phyloP scores from a whole-genome alignment of 1,284 basidiomycete species.

The Cryptococcus sp. region DNA sequence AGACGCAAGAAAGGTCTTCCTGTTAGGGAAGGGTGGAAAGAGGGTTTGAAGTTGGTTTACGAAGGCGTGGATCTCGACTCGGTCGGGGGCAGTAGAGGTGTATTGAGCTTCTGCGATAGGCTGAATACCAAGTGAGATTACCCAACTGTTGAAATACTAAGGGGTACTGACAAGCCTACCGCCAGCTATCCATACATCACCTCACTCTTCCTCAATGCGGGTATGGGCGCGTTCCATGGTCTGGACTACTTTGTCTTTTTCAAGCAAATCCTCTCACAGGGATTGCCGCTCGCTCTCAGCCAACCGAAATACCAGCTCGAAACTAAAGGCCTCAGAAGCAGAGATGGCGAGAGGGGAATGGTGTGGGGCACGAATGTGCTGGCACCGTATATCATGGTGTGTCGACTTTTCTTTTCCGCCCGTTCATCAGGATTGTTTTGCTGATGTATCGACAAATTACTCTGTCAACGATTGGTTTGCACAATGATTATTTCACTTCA shows the following conservation, averaged over 20 bases:
- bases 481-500: no score
- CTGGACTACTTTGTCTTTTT: slow-evolving; percentile 61
- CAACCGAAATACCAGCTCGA: slow-evolving; percentile 67
- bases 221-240: slow-evolving; percentile 64
- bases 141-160: neutral
- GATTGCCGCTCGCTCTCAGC: slow-evolving; percentile 58
- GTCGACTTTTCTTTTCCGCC: no score
- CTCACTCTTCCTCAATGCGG: slow-evolving; percentile 80
- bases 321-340: slow-evolving; percentile 62
- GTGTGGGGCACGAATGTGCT: slow-evolving; percentile 86
- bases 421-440: neutral
- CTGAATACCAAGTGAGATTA: slow-evolving; percentile 54
- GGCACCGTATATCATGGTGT: slow-evolving; percentile 75
- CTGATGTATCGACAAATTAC: neutral
- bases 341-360: slow-evolving; percentile 70
- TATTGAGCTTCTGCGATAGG: slow-evolving; percentile 65
- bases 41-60: slow-evolving; percentile 64
- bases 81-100: slow-evolving; percentile 59
- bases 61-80: slow-evolving; percentile 65
- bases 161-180: neutral
- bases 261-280: slow-evolving; percentile 59
- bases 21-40: slow-evolving; percentile 61
- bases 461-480: no score
- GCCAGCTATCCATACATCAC: slow-evolving; percentile 77
- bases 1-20: slow-evolving; percentile 40